A percentile compares a stretch with the other conserved stretches of the same genome.
phyloP scores from a whole-genome alignment of 2,329 filamentous ascomycete species.

The Colletotrichum theobromicola region DNA sequence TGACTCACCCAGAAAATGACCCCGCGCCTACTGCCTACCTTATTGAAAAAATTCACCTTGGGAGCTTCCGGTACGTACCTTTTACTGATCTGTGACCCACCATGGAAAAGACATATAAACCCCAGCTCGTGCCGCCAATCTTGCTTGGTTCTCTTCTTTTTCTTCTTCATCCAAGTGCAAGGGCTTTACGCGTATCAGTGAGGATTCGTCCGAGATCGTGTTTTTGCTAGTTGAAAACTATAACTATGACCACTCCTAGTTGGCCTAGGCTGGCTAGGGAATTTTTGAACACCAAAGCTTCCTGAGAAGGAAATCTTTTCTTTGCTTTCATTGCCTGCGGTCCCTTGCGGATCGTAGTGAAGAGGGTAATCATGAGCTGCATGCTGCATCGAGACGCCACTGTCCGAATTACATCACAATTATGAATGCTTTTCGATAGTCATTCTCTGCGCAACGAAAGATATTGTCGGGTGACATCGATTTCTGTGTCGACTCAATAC shows the following conservation, averaged over 20 bases:
- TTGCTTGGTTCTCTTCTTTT: conserved; percentile 37
- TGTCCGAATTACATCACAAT: no score
- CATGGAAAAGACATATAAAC: not conserved
- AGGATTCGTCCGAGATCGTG: conserved; percentile 86
- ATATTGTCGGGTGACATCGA: no score
- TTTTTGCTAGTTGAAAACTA: conserved; percentile 95
- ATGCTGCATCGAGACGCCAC: not conserved
- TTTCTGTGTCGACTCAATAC: no score
- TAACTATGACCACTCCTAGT: conserved; percentile 74
- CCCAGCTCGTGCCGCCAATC: not conserved
- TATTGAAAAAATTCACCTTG: not conserved
- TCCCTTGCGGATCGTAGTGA: conserved; percentile 48
- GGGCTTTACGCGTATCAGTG: conserved; percentile 85
- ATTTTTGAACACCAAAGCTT: conserved; percentile 70
- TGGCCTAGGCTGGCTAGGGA: conserved; percentile 75
- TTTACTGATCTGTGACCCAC: conserved; percentile 10
- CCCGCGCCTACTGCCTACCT: not conserved
- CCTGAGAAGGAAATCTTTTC: conserved; percentile 26
- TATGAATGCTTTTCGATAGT: no score
- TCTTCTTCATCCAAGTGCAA: conserved; percentile 67
- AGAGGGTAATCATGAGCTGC: conserved; percentile 54
- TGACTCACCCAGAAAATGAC: conserved; percentile 13
- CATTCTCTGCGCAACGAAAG: no score
- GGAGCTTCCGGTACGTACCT: not conserved
- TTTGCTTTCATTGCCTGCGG: conserved; percentile 55